Evolutionary conservation across 108 stramenopile species (phyloP).

Genomic region (Schizochytrium sp.): DNA sequence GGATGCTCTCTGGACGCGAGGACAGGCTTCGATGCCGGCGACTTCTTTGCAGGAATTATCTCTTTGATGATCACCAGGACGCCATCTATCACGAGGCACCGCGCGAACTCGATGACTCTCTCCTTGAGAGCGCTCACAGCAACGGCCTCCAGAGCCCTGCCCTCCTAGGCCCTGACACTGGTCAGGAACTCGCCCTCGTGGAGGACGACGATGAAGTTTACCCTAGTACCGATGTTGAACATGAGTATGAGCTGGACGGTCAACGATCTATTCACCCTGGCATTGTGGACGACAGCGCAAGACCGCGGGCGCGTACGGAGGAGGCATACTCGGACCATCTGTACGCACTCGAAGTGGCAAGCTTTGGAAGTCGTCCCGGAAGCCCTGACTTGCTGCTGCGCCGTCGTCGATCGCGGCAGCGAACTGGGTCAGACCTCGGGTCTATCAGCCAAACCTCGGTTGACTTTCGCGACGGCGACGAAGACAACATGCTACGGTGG

Average conservation of each 20-base stretch:
- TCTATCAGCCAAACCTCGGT: neutral
- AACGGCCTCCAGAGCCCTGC: no score
- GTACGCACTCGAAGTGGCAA: neutral
- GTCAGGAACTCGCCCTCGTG: neutral
- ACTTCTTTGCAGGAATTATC: neutral
- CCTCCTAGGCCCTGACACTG: no score
- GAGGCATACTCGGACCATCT: neutral
- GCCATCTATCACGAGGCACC: neutral
- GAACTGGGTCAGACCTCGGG: neutral
- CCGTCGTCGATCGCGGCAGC: neutral
- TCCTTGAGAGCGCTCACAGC: neutral
- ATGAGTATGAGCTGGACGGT: neutral
- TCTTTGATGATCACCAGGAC: neutral
- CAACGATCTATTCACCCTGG: neutral
- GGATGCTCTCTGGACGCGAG: neutral
- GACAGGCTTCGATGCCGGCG: neutral
- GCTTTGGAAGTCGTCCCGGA: neutral
- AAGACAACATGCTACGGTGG: neutral
- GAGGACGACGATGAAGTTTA: neutral
- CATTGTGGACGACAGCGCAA: no score
- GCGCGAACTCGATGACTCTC: neutral
- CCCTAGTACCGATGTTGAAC: neutral
- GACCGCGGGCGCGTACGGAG: no score
- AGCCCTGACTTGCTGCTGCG: no score
- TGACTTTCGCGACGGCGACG: neutral